Evolutionary conservation across 2,329 filamentous ascomycete genomes (phyloP), one percentile per base, ranked within the genome.

Genomic region (Pseudocercospora vitis): DNA sequence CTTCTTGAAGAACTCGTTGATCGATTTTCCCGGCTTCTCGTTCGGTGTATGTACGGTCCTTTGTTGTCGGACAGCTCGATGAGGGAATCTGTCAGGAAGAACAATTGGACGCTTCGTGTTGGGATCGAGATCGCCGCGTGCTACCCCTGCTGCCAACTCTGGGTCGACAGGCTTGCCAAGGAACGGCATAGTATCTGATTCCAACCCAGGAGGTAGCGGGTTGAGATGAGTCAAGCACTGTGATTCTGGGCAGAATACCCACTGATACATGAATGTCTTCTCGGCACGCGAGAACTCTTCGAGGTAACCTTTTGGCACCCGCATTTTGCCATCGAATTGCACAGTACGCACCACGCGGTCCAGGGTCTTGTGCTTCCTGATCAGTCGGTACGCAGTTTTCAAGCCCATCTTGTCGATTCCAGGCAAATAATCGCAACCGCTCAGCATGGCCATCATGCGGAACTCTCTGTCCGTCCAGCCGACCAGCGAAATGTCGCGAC

Each of bases 391-490:
- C 0, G 94, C 92, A 4, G 91, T 97, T 77, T 96, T 97, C 52
- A 99, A 72, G 0, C 94, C 94, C 72, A 99, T 84, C 47, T 87
- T 87, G 52, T 84, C 86, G 57, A 99, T 88, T 54, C 87, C 88
- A 2, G 86, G 78, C n/a, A 97, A 80, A 70, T 99, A 99, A 69
- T 99, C 94, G 69, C 94, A 99, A 6, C 94, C 94, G 68, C 91
- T 96, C 55, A 99, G 75, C 62, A 99, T 99, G 33, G 91, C 90
- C 94, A 99, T 99, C 49, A 85, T 85, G 55, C 94, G 83, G 65
- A 99, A 99, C 62, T 96, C 89, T 7, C 80, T 78, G 70, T 97
- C 92, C 1, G 89, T 88, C 92, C 92, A 99, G 6, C 91, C 92
- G 3, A 90, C 87, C 33, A 99, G 75, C 50, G 87, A 95, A 45